A percentile compares a stretch with the other conserved stretches of the same genome.
Evolutionary conservation across 2,329 filamentous ascomycete species (phyloP).

Genomic region (Colletotrichum gigasporum): DNA sequence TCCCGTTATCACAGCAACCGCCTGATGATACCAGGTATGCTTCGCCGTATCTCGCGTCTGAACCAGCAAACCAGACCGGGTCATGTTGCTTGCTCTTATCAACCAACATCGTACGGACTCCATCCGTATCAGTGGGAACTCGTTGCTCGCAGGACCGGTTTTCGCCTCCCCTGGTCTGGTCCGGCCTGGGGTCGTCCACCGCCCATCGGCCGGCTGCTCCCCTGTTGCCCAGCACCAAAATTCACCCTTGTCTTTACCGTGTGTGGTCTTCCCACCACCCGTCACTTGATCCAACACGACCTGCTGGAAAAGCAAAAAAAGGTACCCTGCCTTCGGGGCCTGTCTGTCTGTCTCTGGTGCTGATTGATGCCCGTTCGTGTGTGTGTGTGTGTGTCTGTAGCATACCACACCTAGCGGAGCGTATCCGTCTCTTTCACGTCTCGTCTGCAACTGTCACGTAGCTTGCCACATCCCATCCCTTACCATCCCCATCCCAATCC

Average conservation of each 20-base stretch:
- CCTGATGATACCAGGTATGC: no score
- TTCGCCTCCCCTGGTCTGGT: no score
- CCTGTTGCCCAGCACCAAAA: slow-evolving; percentile 7
- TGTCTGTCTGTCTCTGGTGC: no score
- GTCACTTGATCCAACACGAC: background rate
- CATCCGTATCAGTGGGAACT: background rate
- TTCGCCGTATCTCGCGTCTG: background rate
- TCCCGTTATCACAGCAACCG: no score
- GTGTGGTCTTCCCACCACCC: background rate
- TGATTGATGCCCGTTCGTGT: no score
- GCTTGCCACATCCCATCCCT: slow-evolving; percentile 8
- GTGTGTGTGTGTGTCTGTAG: no score
- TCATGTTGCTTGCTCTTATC: background rate
- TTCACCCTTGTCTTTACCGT: background rate
- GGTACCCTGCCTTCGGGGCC: no score
- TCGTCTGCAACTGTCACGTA: slow-evolving; percentile 24
- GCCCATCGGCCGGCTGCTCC: background rate
- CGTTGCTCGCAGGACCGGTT: no score
- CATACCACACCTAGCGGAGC: no score
- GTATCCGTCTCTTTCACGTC: no score
- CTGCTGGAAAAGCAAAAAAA: background rate
- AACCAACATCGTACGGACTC: background rate
- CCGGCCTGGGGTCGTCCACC: background rate
- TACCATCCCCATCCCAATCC: background rate
- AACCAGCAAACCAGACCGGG: background rate